Evolutionary conservation across 129 eudicot genomes (phyloP).

Genomic region (Daucus carota): DNA sequence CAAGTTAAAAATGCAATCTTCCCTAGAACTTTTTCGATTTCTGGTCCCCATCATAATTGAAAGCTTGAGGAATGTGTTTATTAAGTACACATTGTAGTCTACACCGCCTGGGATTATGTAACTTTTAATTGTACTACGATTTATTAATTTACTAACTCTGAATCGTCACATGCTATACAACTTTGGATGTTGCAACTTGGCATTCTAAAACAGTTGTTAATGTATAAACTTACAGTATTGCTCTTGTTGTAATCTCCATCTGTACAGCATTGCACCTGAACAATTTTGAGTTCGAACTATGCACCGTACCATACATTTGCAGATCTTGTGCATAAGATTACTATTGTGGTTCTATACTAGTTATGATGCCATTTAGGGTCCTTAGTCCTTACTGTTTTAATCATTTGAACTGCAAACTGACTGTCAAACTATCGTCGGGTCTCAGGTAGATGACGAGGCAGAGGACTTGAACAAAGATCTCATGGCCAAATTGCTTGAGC

Average conservation of each 20-base stretch:
- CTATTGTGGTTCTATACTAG: background rate
- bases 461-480: conserved; percentile 86
- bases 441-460: conserved; percentile 94
- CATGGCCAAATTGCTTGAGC: conserved; percentile 74
- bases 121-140: background rate
- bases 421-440: conserved; percentile 3
- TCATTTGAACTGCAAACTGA: background rate
- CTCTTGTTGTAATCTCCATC: background rate
- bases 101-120: background rate
- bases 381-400: background rate
- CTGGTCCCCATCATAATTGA: background rate
- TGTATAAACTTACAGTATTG: background rate
- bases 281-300: background rate
- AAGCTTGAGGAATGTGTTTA: background rate
- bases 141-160: background rate
- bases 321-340: background rate
- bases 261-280: background rate
- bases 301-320: background rate
- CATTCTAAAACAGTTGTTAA: background rate
- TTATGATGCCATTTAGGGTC: background rate
- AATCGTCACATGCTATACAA: background rate
- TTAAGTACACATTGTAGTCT: background rate
- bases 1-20: background rate
- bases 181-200: background rate
- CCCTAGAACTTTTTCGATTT: background rate